Base-by-base conservation (phyloP, 768 basidiomycete species). In the Macrolepiota dolichaula region DNA sequence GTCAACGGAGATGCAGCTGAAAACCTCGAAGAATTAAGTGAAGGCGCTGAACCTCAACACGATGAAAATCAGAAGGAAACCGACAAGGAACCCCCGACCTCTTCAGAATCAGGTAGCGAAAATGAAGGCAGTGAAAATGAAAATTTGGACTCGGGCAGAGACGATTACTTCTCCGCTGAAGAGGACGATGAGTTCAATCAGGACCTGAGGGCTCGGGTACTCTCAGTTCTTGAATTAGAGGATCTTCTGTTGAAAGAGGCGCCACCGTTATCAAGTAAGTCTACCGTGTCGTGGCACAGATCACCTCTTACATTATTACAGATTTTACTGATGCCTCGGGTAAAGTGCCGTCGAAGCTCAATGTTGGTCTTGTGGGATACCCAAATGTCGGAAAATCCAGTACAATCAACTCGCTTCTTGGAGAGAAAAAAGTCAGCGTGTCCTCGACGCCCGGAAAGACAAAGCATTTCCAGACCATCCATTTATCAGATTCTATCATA, bases 331-430 rank as follows among this genome's bases (percentile, higher is more conserved):
- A 85, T 62, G 68, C 80, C 0, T 78, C 77, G 17, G 84, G 87
- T n/a, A 77, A 84, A 51, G 70, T 77, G 9, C 85, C 88, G 0
- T 71, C 77, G 25, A 93, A 85, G 70, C 79, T 93, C 2, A 85
- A 87, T 4, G 86, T 97, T 40, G 94, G 94, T 35, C 85, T 99
- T 13, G 97, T 99, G 44, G 97, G 97, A 29, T 98, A 99, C 71
- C 97, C 97, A 0, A 99, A 99, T 69, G 96, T 98, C 24, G 97
- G 97, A 15, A 99, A 99, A 75, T 98, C 96, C 0, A 96, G 94
- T 63, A 95, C 97, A 4, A 96, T 99, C 69, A 99, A 99, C 71
- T 91, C 96, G 5, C 81, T 99, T 6, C 81, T 99, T 4, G 97
- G 96, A 38, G 91, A 94, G 72, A 96, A 97, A 78, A 94, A 92